A percentile compares a stretch with the other conserved stretches of the same genome.
These are phyloP conservation scores for Thelephora ganbajun DNA, from an alignment of 768 basidiomycete species.

Conservation along the genomic window DNA sequence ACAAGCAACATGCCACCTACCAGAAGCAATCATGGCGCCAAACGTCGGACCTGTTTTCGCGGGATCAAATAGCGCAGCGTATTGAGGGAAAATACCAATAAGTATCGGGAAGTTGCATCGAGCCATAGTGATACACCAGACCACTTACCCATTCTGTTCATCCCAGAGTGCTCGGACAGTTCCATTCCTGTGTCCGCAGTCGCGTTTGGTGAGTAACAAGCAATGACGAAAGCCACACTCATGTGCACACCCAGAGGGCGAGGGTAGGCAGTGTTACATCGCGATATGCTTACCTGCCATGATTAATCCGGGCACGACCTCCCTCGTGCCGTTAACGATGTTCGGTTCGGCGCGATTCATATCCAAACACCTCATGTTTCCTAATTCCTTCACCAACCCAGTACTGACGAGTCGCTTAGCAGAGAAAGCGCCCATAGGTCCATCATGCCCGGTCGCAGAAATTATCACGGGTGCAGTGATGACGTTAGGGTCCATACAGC, in stretches of 20 bases:
- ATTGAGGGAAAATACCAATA: neutral
- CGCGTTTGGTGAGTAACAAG: slow-evolving; percentile 4
- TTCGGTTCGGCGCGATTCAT: slow-evolving; percentile 75
- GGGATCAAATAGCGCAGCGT: neutral
- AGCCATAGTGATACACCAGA: neutral
- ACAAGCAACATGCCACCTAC: slow-evolving; percentile 42
- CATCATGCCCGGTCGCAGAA: slow-evolving; percentile 65
- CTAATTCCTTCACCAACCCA: slow-evolving; percentile 59
- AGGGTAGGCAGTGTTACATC: neutral
- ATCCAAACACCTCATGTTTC: slow-evolving; percentile 69
- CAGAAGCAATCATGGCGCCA: slow-evolving; percentile 69
- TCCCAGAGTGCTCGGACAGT: slow-evolving; percentile 68
- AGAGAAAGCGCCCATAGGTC: slow-evolving; percentile 70
- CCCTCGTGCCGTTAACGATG: slow-evolving; percentile 66
- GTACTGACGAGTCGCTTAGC: slow-evolving; percentile 68
- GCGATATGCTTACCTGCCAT: slow-evolving; percentile 41
- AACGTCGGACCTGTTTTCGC: slow-evolving; percentile 65
- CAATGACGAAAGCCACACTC: neutral
- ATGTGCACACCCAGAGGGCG: neutral
- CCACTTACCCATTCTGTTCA: slow-evolving; percentile 46
- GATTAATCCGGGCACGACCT: slow-evolving; percentile 63
- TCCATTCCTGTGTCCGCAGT: slow-evolving; percentile 47
- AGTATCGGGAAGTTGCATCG: too few species aligned
- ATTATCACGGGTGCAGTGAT: slow-evolving; percentile 69
- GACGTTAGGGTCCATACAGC: slow-evolving; percentile 55